Base-by-base conservation (phyloP, 2,329 filamentous ascomycete genomes). In the Monosporascus sp. region DNA sequence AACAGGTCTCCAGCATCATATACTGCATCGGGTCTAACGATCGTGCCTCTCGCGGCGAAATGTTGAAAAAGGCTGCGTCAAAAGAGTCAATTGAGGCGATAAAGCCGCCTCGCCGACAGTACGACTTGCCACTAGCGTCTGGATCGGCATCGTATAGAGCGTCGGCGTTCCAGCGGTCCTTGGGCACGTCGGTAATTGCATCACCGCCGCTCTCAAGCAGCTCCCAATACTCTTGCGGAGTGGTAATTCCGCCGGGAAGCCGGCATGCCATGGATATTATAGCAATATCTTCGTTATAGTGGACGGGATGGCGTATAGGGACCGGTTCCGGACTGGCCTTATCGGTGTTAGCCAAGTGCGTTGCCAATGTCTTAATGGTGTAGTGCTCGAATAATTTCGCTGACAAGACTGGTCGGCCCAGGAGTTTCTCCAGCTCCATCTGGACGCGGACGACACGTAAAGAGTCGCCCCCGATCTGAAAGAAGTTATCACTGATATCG, bases 81-180 rank as follows among this genome's bases (percentile, higher is more conserved):
- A 57, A 61, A 2, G 52, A 53, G 47, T 65, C 37, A 25, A 64
- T 48, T 9, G 54, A 56, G 37, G 52, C 15, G 35, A 65, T 37
- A 44, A 65, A 65, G 3, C 61, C 61, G 25, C 63, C 63, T 6
- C 49, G 55, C 17, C 52, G 50, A 39, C 55, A 62, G 46, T 60
- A 58, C 3, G 57, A 52, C n/a, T 53, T 38, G 72, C 75, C 54
- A 73, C 72, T 54, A 75, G 75, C 54, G 76, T 59, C 53, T 24
- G 58, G 46, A 49, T 58, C 55, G 0, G 37, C 57, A 7, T 63
- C 44, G 7, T 53, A 53, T 25, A 55, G 14, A 31, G 51, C 49
- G 41, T 54, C 49, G 11, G 35, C 37, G 49, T 65, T 58, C 53
- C 67, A 72, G 9, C 70, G 64, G 20, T 61, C 56, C 3, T 57